Percentiles rank a stretch among this genome's conserved stretches.
These are phyloP conservation scores for Backusella luteola DNA, from an alignment of 192 early-diverging fungal genomes.

Conservation along the genomic window DNA sequence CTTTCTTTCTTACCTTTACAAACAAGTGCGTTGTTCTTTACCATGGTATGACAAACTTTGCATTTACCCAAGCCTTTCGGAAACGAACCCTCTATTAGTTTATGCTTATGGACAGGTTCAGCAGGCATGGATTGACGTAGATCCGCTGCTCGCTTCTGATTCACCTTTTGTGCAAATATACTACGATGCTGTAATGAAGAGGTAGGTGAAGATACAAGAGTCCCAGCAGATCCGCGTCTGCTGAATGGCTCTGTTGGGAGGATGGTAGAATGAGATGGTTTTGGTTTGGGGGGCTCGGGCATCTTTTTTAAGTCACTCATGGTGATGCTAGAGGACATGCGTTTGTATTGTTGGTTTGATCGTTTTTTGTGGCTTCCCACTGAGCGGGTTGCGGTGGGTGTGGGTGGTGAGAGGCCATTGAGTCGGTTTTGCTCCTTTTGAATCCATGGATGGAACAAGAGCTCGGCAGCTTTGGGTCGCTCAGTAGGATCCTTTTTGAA, in stretches of 20 bases:
- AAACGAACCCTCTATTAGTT: conserved; percentile 56
- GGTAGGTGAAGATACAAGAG: neutral
- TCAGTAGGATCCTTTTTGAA: conserved; percentile 76
- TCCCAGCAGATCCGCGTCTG: neutral
- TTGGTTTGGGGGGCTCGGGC: neutral
- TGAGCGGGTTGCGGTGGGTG: neutral
- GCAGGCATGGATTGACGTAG: neutral
- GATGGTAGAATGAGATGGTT: neutral
- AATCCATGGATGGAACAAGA: conserved; percentile 84
- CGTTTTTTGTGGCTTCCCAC: conserved; percentile 24
- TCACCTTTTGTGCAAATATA: neutral
- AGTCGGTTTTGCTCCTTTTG: conserved; percentile 3
- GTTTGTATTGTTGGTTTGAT: conserved; percentile 13
- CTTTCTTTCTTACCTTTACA: conserved; percentile 47
- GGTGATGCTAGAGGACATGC: neutral
- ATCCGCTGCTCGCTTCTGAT: neutral
- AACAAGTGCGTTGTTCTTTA: conserved; percentile 52
- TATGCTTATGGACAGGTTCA: conserved; percentile 27
- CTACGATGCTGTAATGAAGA: conserved; percentile 9
- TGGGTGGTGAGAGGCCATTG: neutral
- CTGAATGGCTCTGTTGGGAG: neutral
- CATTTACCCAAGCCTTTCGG: conserved; percentile 50
- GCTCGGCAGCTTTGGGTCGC: conserved; percentile 68
- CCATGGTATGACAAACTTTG: conserved; percentile 41
- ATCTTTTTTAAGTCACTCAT: neutral